Evolutionary conservation across 192 early-diverging fungal genomes (phyloP), one percentile per base, ranked within the genome.

Genomic region (Radiomyces spectabilis): DNA sequence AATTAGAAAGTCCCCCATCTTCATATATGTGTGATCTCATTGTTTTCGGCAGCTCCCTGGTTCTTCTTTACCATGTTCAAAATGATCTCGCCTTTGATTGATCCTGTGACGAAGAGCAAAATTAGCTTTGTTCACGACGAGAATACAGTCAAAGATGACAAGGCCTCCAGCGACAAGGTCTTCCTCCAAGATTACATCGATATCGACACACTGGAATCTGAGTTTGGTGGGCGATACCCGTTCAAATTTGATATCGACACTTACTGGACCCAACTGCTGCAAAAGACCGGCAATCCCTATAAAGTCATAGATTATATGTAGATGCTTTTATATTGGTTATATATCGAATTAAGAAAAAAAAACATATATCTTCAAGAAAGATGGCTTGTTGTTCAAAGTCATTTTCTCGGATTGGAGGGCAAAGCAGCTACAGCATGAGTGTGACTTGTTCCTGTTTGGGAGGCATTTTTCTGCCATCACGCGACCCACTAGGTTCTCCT

Each of bases 101-200:
- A 95, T 65, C 91, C 89, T 3, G 84, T 93, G 34, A 95, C 93
- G 33, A 81, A 78, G 41, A 64, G 68, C 9, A 95, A 95, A 39
- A 83, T 91, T 53, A 79, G 85, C 22, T 88, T 95, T 68, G 80
- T 85, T 10, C 0, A 1, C 1, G 19, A 0, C 1, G 5, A 25
- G 13, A n/a, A n/a, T n/a, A n/a, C n/a, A n/a, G n/a, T n/a, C n/a
- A 3, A 39, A 22, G 13, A 21, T 37, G 24, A 1, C 21, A 38
- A 40, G 26, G 19, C 13, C 10, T 5, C n/a, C 3, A 25, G 1
- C 12, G 24, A 24, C 1, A 39, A 18, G 6, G n/a, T 1, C 18
- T 27, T 4, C 16, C 0, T 27, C 10, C 18, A 5, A 21, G 8
- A 1, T 40, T 39, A n/a, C 5, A 45, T 25, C 5, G 1, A 63